Conservation (phyloP, 345 rosid species). For the Orychophragmus violaceus region DNA sequence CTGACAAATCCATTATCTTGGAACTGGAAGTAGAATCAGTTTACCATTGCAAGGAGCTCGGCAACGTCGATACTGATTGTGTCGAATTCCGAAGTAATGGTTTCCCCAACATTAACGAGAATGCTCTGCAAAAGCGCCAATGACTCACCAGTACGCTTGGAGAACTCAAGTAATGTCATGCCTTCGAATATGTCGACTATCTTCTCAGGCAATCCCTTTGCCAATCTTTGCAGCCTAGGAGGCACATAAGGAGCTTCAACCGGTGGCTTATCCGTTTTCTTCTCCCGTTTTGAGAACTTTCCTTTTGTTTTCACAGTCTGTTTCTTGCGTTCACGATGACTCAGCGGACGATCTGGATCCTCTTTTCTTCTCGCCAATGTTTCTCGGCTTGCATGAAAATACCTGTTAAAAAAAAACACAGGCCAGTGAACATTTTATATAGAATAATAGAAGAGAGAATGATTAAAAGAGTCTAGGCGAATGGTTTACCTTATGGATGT, state of each 20-base stretch:
- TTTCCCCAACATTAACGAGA: constrained; percentile 80
- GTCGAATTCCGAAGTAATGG: constrained; percentile 62
- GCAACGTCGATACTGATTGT: constrained; percentile 73
- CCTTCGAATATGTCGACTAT: constrained; percentile 81
- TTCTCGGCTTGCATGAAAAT: constrained; percentile 52
- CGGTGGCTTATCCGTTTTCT: constrained; percentile 41
- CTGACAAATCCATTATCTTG: background rate
- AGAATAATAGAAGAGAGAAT: background rate
- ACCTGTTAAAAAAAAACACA: constrained; percentile 36
- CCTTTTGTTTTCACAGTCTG: constrained; percentile 37
- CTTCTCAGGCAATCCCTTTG: constrained; percentile 49
- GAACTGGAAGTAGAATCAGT: background rate
- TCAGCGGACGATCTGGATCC: constrained; percentile 46
- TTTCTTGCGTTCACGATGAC: constrained; percentile 40
- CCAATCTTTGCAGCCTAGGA: constrained; percentile 47
- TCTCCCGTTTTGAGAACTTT: constrained; percentile 56
- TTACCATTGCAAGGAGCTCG: constrained; percentile 86
- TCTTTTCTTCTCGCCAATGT: constrained; percentile 42
- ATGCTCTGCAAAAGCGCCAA: constrained; percentile 52
- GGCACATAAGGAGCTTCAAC: constrained; percentile 78
- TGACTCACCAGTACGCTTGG: constrained; percentile 60
- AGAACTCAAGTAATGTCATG: constrained; percentile 71
- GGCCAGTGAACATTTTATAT: background rate
- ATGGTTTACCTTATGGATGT: constrained; percentile 25
- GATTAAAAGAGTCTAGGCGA: background rate